Percentiles rank a stretch among this genome's conserved stretches.
Evolutionary conservation across 2,329 filamentous ascomycete genomes (phyloP).

Genomic region (Pseudogymnoascus sp.): DNA sequence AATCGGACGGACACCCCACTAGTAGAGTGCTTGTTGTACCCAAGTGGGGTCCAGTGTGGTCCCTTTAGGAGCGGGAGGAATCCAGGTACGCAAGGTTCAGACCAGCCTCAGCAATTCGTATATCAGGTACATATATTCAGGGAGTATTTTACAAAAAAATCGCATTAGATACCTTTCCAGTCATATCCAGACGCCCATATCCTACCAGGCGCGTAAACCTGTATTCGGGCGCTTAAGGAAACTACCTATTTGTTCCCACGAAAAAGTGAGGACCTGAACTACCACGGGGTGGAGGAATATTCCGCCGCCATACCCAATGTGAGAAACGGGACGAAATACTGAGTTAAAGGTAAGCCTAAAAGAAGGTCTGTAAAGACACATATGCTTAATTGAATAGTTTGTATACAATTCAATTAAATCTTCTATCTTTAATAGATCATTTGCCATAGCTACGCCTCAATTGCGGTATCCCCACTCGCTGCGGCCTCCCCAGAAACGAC

Average conservation of each 20-base stretch:
- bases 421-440: neutral
- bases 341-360: neutral
- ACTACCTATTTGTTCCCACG: neutral
- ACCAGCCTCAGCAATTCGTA: neutral
- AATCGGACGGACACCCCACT: neutral
- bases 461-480: neutral
- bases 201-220: neutral
- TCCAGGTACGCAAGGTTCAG: neutral
- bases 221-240: neutral
- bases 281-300: neutral
- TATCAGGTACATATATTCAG: neutral
- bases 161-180: neutral
- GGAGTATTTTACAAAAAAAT: neutral
- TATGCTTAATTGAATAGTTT: neutral
- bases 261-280: neutral
- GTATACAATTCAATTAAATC: neutral
- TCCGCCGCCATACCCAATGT: neutral
- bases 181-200: neutral
- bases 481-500: neutral
- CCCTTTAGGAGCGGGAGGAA: neutral
- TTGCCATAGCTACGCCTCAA: neutral
- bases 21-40: neutral
- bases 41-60: neutral
- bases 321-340: neutral
- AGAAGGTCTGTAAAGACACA: neutral